Evolutionary conservation across 1,284 basidiomycete species (phyloP).

Genomic region (Ustilago lituana): DNA sequence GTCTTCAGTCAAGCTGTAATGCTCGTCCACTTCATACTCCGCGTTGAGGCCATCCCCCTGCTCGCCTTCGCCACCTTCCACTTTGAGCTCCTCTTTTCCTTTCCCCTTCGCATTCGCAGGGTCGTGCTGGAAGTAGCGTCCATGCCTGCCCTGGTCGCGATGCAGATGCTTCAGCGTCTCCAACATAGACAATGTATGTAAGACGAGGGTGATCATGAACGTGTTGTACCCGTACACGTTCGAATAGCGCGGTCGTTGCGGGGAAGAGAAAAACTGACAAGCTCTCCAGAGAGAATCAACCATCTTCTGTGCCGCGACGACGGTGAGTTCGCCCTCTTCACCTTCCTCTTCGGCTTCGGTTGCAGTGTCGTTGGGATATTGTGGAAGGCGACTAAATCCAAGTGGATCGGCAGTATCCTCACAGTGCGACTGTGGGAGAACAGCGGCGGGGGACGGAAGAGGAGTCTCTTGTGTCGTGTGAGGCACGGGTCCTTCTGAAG

Average conservation of each 20-base stretch:
- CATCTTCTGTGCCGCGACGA: slow-evolving; percentile 4
- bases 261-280: slow-evolving; percentile 26
- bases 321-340: slow-evolving; percentile 24
- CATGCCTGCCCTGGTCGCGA: background rate
- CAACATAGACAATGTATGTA: slow-evolving; percentile 24
- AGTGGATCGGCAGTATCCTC: too few relatives aligned
- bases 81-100: background rate
- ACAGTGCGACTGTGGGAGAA: too few relatives aligned
- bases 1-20: slow-evolving; percentile 17
- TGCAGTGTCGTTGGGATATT: too few relatives aligned
- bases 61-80: background rate
- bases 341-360: background rate
- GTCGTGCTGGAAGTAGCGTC: background rate
- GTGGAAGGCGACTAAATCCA: too few relatives aligned
- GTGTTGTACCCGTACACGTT: slow-evolving; percentile 44
- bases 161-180: slow-evolving; percentile 35
- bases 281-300: slow-evolving; percentile 36
- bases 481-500: too few relatives aligned
- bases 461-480: too few relatives aligned
- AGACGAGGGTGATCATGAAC: slow-evolving; percentile 29
- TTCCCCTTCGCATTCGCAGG: background rate
- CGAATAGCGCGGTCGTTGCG: slow-evolving; percentile 16
- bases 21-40: background rate
- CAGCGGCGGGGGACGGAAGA: too few relatives aligned
- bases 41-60: background rate